Evolutionary conservation across 129 eudicot genomes (phyloP).

Genomic region (Flaveria linearis): DNA sequence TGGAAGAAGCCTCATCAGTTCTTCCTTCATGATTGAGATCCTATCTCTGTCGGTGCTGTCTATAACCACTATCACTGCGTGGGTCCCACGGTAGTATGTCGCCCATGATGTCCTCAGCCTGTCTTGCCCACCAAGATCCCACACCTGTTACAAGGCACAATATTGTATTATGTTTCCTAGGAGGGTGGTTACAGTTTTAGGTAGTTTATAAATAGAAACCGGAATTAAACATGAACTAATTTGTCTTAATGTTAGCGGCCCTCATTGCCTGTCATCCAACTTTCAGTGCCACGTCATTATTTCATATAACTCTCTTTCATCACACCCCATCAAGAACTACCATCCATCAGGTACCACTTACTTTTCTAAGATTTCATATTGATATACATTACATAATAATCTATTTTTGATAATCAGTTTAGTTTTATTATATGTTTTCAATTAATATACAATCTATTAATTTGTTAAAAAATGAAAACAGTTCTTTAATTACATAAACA

Average conservation of each 20-base stretch:
- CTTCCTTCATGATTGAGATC: slow-evolving; percentile 82
- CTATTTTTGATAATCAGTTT: neutral
- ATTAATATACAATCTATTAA: neutral
- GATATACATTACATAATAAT: neutral
- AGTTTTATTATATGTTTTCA: neutral
- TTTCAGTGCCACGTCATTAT: no score
- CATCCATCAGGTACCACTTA: neutral
- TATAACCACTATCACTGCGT: slow-evolving; percentile 82
- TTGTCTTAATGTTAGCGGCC: no score
- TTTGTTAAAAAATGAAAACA: neutral
- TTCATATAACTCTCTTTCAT: no score
- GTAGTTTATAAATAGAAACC: neutral
- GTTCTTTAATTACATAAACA: neutral
- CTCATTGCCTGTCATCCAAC: no score
- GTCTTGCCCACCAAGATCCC: slow-evolving; percentile 98
- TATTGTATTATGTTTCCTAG: neutral
- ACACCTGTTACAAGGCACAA: slow-evolving; percentile 52
- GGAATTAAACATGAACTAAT: neutral
- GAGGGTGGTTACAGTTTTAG: neutral
- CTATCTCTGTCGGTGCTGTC: slow-evolving; percentile 93
- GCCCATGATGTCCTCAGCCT: slow-evolving; percentile 93
- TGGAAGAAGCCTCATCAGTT: slow-evolving; percentile 74
- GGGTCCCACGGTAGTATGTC: slow-evolving; percentile 88
- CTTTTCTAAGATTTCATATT: neutral
- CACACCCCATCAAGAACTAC: no score